These are phyloP conservation scores for Cryphonectria naterciae DNA, from an alignment of 2,329 filamentous ascomycete genomes.

Conservation along the genomic window DNA sequence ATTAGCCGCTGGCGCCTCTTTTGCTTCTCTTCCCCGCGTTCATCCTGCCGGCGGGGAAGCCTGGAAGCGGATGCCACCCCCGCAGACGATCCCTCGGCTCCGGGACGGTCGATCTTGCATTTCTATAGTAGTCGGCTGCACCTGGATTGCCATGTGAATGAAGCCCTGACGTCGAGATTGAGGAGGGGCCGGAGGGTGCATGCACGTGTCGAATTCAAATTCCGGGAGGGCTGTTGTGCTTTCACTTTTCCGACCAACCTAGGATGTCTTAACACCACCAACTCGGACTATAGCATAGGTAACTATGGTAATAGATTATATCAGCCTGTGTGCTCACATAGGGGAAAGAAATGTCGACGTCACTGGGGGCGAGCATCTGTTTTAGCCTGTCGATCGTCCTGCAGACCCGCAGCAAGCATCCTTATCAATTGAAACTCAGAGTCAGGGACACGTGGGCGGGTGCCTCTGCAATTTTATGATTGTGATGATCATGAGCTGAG, in stretches of 20 bases:
- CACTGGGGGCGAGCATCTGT: not conserved
- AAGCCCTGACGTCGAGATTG: not conserved
- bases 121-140: not conserved
- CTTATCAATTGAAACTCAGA: not conserved
- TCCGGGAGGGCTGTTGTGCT: not conserved
- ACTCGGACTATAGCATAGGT: not conserved
- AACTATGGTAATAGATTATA: not conserved
- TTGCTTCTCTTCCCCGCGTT: not conserved
- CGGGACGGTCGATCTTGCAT: not conserved
- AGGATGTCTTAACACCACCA: not conserved
- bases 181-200: not conserved
- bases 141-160: not conserved
- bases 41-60: conserved; percentile 2
- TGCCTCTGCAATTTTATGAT: not conserved
- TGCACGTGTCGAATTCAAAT: not conserved
- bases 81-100: not conserved
- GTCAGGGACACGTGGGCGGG: not conserved
- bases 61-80: not conserved
- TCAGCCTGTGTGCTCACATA: not conserved
- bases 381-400: not conserved
- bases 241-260: not conserved
- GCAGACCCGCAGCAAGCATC: not conserved
- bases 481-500: conserved; percentile 3
- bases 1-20: not conserved
- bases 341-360: not conserved